Conservation (phyloP, 441 rosid genomes). For the Biscutella laevigata region DNA sequence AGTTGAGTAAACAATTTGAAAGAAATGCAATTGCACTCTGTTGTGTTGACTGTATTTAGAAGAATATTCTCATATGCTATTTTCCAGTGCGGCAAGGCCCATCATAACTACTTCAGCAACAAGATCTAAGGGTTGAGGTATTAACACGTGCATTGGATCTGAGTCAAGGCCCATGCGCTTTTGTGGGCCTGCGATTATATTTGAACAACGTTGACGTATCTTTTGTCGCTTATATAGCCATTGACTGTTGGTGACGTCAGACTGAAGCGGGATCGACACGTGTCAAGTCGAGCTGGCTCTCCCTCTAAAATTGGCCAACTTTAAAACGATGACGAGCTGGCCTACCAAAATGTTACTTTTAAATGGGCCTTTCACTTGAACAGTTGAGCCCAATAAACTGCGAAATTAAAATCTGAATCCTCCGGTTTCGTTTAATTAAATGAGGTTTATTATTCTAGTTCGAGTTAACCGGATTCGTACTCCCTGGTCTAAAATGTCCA, state of each 20-base stretch:
- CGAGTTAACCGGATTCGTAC: slow-evolving; percentile 8
- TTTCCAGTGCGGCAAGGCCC: not conserved
- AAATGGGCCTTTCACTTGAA: too few species aligned
- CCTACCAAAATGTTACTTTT: too few species aligned
- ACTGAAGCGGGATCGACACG: not conserved
- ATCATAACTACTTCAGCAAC: not conserved
- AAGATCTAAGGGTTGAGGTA: slow-evolving; percentile 7
- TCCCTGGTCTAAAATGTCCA: not conserved
- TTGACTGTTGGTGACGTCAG: slow-evolving; percentile 2
- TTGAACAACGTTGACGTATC: slow-evolving; percentile 5
- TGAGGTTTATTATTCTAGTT: not conserved
- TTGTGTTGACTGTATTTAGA: not conserved
- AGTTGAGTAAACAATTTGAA: not conserved
- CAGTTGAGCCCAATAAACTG: not conserved
- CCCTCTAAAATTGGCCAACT: slow-evolving; percentile 12
- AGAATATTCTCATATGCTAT: slow-evolving; percentile 12
- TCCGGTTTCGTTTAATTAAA: not conserved
- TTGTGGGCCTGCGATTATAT: slow-evolving; percentile 1
- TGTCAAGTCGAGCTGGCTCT: slow-evolving; percentile 4
- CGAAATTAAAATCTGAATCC: not conserved
- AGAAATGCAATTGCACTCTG: slow-evolving; percentile 1
- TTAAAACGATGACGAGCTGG: slow-evolving; percentile 16
- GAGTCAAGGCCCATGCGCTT: slow-evolving; percentile 13
- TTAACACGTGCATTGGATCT: not conserved
- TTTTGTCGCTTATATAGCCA: not conserved